A percentile compares a stretch with the other conserved stretches of the same genome.
Conservation (phyloP, 2,329 filamentous ascomycete species). For the Arthroderma sp. region DNA sequence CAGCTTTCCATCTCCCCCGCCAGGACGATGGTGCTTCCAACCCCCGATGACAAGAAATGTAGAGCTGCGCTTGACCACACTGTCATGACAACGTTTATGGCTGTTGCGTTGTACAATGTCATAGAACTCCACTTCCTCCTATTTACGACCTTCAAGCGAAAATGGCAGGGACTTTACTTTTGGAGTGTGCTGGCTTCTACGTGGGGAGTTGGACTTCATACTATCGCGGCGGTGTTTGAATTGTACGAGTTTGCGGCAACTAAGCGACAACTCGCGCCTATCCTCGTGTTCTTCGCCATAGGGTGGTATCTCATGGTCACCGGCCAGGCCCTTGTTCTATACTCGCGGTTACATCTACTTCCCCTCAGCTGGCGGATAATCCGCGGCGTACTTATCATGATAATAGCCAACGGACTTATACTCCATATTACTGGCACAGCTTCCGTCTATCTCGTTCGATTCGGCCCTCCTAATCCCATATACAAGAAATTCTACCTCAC, state of each 20-base stretch:
- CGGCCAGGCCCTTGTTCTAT: constrained; percentile 37
- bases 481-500: constrained; percentile 3
- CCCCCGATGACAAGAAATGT: too few species aligned
- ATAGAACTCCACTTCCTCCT: constrained; percentile 33
- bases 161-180: constrained; percentile 34
- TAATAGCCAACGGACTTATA: constrained; percentile 31
- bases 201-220: constrained; percentile 25
- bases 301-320: constrained; percentile 36
- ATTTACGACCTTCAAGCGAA: constrained; percentile 30
- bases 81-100: neutral
- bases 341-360: constrained; percentile 38
- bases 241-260: neutral
- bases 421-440: constrained; percentile 35
- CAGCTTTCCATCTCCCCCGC: too few species aligned
- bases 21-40: too few species aligned
- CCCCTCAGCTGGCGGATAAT: constrained; percentile 27
- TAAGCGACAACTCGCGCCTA: neutral
- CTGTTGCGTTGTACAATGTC: constrained; percentile 1
- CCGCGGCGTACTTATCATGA: constrained; percentile 32
- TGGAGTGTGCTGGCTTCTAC: constrained; percentile 32
- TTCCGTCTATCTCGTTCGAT: constrained; percentile 22
- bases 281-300: neutral
- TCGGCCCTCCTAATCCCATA: too few species aligned
- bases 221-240: constrained; percentile 13
- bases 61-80: too few species aligned